Base-by-base conservation (phyloP, 1,284 basidiomycete genomes). In the Fomitopsis schrenkii region DNA sequence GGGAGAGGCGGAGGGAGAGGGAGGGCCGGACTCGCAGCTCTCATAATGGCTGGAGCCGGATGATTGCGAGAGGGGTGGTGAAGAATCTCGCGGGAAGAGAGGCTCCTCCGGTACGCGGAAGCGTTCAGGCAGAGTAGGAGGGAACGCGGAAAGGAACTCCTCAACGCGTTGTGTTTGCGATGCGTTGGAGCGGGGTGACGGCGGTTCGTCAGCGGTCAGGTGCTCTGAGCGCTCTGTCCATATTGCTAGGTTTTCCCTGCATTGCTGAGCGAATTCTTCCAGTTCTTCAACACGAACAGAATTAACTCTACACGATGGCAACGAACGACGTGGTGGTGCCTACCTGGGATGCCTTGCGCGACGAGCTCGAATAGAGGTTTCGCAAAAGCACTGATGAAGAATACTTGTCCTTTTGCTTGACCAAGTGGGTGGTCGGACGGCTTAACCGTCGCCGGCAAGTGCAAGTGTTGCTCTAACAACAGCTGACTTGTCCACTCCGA, bases 401-500 rank as follows among this genome's bases (percentile, higher is more conserved):
- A 93, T n/a, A 97, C 86, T 73, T 98, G 95, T 3, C 88, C 87
- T 65, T 86, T 85, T 19, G 93, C 94, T 75, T 94, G 91, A 28
- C 81, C 81, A 0, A 91, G 75, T 40, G 91, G 88, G 57, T 87
- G 85, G 38, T 83, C 83, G 1, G 82, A 82, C 28, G 83, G 79
- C 62, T 81, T 79, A 41, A 91, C 82, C 1, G 91, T 93, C n/a
- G 88, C 80, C 9, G 91, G 88, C 22, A 98, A 78, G 45, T 85
- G 81, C 57, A 94, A 84, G 63, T 88, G 83, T 64, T 85, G 82
- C 73, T 97, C 95, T 7, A 97, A 81, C 17, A 83, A 80, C 1
- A 93, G 90, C 74, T 98, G 95, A 19, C 87, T 88, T 9, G 85
- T 82, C 96, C 96, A 98, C 75, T 98, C 96, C 59, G 89, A 82